Evolutionary conservation across 2,329 filamentous ascomycete species (phyloP).

Genomic region (Pseudogymnoascus sp.): DNA sequence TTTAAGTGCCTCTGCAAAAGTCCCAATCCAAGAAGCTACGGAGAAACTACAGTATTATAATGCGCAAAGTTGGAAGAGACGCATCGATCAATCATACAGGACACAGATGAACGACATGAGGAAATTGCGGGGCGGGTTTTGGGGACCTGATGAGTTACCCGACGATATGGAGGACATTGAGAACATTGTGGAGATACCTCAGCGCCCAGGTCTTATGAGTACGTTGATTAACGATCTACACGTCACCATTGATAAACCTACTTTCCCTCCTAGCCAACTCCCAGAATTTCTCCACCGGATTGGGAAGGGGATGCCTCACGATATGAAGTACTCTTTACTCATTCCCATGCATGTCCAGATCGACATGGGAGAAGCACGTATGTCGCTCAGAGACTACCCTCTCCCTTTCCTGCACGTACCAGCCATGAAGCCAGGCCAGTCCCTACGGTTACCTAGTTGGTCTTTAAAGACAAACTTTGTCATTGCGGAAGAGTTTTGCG

Average conservation of each 20-base stretch:
- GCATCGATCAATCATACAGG: slow-evolving; percentile 69
- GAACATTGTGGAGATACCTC: slow-evolving; percentile 74
- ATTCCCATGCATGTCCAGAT: slow-evolving; percentile 85
- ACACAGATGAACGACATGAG: slow-evolving; percentile 66
- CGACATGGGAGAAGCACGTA: slow-evolving; percentile 79
- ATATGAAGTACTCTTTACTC: slow-evolving; percentile 84
- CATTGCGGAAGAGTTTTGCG: slow-evolving; percentile 85
- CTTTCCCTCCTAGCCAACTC: slow-evolving; percentile 73
- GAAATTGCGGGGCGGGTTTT: slow-evolving; percentile 71
- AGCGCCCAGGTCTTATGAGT: slow-evolving; percentile 75
- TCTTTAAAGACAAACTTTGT: slow-evolving; percentile 87
- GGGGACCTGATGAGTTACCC: slow-evolving; percentile 70
- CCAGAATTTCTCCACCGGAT: slow-evolving; percentile 78
- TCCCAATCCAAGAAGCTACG: slow-evolving; percentile 69
- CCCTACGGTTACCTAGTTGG: slow-evolving; percentile 69
- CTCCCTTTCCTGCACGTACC: slow-evolving; percentile 87
- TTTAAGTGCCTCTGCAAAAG: slow-evolving; percentile 62
- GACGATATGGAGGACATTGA: slow-evolving; percentile 78
- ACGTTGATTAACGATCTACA: slow-evolving; percentile 76
- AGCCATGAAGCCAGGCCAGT: slow-evolving; percentile 68
- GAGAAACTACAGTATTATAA: slow-evolving; percentile 71
- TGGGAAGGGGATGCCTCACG: slow-evolving; percentile 91
- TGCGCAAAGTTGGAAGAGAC: slow-evolving; percentile 81
- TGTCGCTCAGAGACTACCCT: slow-evolving; percentile 88
- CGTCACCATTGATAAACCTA: slow-evolving; percentile 81